Evolutionary conservation across 306 rosid species (phyloP).

Genomic region (Cucumis melo): DNA sequence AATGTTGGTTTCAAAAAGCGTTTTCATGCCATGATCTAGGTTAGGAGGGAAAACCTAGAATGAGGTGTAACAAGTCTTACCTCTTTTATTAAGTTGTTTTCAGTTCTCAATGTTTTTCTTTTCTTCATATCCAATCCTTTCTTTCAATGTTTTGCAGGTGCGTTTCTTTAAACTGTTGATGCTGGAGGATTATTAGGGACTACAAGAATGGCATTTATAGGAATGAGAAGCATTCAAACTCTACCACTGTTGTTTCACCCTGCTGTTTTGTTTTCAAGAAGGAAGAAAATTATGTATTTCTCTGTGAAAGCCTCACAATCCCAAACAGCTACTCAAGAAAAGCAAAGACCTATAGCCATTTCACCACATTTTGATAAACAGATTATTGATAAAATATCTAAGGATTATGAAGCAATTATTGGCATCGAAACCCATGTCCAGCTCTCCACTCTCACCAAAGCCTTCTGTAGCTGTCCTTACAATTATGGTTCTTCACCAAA

Average conservation of each 20-base stretch:
- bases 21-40: no score
- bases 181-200: background rate
- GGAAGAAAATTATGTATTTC: conserved; percentile 26
- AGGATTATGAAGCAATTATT: conserved; percentile 66
- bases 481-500: conserved; percentile 69
- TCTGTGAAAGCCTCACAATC: conserved; percentile 42
- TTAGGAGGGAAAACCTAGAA: no score
- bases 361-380: conserved; percentile 38
- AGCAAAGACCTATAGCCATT: conserved; percentile 29
- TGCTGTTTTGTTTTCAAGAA: conserved; percentile 29
- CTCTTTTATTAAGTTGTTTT: background rate
- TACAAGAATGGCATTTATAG: conserved; percentile 42
- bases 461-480: conserved; percentile 80
- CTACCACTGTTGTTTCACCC: conserved; percentile 36
- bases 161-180: background rate
- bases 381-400: conserved; percentile 32
- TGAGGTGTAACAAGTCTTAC: no score
- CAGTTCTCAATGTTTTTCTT: background rate
- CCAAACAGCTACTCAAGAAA: conserved; percentile 50
- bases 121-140: background rate
- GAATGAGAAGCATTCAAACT: conserved; percentile 49
- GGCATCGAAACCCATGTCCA: conserved; percentile 99
- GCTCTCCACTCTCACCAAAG: conserved; percentile 80
- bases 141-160: no score
- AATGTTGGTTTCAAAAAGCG: no score